These are phyloP conservation scores for Waitea zeae DNA, from an alignment of 1,284 basidiomycete genomes.

Conservation along the genomic window DNA sequence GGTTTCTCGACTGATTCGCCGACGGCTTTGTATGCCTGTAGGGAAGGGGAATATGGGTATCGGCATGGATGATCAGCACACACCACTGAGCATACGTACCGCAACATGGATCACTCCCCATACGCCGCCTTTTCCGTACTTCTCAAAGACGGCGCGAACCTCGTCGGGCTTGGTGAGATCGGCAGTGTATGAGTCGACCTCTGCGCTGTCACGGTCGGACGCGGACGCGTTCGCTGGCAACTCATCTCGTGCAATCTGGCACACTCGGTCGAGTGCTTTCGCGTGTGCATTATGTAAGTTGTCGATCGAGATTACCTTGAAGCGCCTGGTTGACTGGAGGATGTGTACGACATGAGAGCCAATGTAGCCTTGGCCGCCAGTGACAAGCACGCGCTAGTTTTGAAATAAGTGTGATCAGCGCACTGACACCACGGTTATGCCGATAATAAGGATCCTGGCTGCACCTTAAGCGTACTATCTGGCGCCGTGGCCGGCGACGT, in stretches of 20 bases:
- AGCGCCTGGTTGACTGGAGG: slow-evolving; percentile 74
- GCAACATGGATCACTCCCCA: slow-evolving; percentile 97
- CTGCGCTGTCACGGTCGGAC: slow-evolving; percentile 44
- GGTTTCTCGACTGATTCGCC: slow-evolving; percentile 96
- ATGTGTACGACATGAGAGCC: slow-evolving; percentile 84
- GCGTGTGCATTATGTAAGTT: slow-evolving; percentile 87
- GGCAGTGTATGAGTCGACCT: slow-evolving; percentile 51
- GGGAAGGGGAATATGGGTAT: too few relatives aligned
- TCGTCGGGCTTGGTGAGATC: slow-evolving; percentile 64
- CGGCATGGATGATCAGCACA: slow-evolving; percentile 1
- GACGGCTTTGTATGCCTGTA: slow-evolving; percentile 95
- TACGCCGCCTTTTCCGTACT: slow-evolving; percentile 83
- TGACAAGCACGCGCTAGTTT: slow-evolving; percentile 61
- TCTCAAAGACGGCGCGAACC: slow-evolving; percentile 63
- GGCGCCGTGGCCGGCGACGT: too few relatives aligned
- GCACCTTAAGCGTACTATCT: too few relatives aligned
- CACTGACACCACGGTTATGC: too few relatives aligned
- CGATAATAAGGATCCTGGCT: too few relatives aligned
- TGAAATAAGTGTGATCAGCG: too few relatives aligned
- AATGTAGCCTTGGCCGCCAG: slow-evolving; percentile 76
- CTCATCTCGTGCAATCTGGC: slow-evolving; percentile 59
- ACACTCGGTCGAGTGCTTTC: slow-evolving; percentile 53
- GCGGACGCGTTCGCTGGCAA: slow-evolving; percentile 48
- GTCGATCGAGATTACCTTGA: slow-evolving; percentile 86
- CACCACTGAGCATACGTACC: slow-evolving; percentile 33